Conservation (phyloP, 2,329 filamentous ascomycete species). For the Claviceps spartinae region DNA sequence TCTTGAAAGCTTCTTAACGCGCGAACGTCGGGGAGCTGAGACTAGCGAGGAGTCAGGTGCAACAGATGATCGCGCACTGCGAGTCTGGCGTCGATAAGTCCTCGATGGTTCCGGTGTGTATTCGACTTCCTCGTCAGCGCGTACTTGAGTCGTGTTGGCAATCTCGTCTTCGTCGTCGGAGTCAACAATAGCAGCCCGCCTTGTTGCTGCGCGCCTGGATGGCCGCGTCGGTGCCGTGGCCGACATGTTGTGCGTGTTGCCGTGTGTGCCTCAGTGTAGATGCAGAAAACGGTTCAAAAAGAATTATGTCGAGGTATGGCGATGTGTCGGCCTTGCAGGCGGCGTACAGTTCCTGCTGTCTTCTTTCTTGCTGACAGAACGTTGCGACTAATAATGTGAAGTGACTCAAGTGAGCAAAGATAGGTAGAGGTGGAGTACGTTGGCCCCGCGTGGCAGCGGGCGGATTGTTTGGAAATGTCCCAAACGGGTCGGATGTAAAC, state of each 20-base stretch:
- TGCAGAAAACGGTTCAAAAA: not conserved
- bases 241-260: constrained; percentile 14
- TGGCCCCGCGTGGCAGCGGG: constrained; percentile 10
- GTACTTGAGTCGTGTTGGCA: constrained; percentile 34
- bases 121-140: constrained; percentile 58
- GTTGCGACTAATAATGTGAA: not conserved
- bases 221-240: constrained; percentile 21
- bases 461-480: constrained; percentile 27
- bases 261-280: not conserved
- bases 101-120: constrained; percentile 60
- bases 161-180: constrained; percentile 63
- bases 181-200: constrained; percentile 63
- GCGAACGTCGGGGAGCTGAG: constrained; percentile 27
- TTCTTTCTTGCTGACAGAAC: not conserved
- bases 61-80: constrained; percentile 27
- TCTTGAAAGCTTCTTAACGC: constrained; percentile 24
- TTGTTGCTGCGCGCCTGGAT: constrained; percentile 34
- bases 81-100: constrained; percentile 38
- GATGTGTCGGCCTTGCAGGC: no score
- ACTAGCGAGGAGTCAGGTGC: constrained; percentile 31
- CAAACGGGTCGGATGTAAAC: constrained; percentile 26
- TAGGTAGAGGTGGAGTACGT: constrained; percentile 1
- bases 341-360: not conserved
- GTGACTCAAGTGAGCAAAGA: not conserved
- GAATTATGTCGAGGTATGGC: not conserved